Percentiles rank a stretch among this genome's conserved stretches.
These are phyloP conservation scores for Globisporangium okanoganense DNA, from an alignment of 352 stramenopile species.

Conservation along the genomic window DNA sequence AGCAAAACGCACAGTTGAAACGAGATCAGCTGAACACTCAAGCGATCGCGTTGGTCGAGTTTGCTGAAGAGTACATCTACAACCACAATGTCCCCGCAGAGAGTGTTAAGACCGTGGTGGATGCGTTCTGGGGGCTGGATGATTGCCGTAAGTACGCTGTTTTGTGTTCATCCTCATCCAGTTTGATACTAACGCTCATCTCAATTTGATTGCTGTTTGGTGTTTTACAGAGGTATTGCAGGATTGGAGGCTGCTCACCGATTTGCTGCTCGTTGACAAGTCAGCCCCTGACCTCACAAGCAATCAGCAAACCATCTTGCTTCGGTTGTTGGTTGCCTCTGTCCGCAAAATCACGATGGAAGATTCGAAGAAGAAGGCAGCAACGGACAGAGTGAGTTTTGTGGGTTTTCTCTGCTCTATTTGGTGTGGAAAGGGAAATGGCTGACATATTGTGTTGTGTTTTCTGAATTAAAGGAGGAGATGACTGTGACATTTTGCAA, in stretches of 20 bases:
- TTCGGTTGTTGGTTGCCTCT: slow-evolving; percentile 65
- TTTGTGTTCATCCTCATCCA: neutral
- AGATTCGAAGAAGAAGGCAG: slow-evolving; percentile 45
- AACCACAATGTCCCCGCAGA: slow-evolving; percentile 56
- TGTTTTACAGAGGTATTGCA: slow-evolving; percentile 68
- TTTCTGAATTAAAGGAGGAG: slow-evolving; percentile 43
- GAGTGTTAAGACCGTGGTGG: slow-evolving; percentile 72
- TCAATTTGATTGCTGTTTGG: slow-evolving; percentile 14
- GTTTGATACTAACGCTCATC: slow-evolving; percentile 2
- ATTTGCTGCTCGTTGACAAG: slow-evolving; percentile 76
- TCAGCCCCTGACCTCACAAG: slow-evolving; percentile 73
- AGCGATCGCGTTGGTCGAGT: slow-evolving; percentile 87
- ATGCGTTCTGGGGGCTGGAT: slow-evolving; percentile 82
- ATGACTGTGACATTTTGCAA: slow-evolving; percentile 78
- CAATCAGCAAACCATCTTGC: slow-evolving; percentile 76
- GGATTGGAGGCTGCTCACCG: slow-evolving; percentile 73
- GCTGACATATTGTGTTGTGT: neutral
- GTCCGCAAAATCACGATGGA: slow-evolving; percentile 55
- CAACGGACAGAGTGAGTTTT: slow-evolving; percentile 44
- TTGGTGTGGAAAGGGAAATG: neutral
- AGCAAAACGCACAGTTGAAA: slow-evolving; percentile 56
- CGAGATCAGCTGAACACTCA: slow-evolving; percentile 84
- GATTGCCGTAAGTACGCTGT: slow-evolving; percentile 68
- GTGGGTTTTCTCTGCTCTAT: neutral
- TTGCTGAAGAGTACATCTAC: slow-evolving; percentile 81